phyloP scores from a whole-genome alignment of 2,329 filamentous ascomycete species.

The Penicillium sp. region DNA sequence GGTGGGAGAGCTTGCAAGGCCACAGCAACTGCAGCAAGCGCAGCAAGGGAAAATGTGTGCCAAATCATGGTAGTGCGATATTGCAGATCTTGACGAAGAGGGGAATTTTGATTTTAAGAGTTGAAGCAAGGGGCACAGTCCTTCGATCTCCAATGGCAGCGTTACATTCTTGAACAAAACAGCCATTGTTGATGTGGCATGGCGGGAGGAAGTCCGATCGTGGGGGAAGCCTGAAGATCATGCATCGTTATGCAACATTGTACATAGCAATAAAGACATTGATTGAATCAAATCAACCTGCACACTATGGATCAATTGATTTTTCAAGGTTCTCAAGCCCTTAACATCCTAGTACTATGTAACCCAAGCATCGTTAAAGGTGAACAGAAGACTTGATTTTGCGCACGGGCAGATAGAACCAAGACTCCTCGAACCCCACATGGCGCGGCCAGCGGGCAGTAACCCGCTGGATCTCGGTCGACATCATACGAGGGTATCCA shows the following conservation, averaged over 20 bases:
- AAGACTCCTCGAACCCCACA: slow-evolving; percentile 16
- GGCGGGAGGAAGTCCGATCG: background rate
- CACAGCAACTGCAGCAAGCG: slow-evolving; percentile 17
- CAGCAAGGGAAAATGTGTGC: slow-evolving; percentile 5
- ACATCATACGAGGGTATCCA: slow-evolving; percentile 9
- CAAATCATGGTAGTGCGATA: slow-evolving; percentile 9
- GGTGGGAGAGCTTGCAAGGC: slow-evolving; percentile 44
- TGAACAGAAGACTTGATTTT: background rate
- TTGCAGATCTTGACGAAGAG: background rate
- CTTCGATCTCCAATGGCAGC: background rate
- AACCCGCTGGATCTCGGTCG: slow-evolving; percentile 13
- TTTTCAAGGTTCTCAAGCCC: too few species aligned
- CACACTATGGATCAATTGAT: too few species aligned
- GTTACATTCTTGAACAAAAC: background rate
- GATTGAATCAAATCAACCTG: background rate
- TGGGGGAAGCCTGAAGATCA: background rate
- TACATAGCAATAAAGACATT: background rate
- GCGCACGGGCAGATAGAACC: slow-evolving; percentile 18
- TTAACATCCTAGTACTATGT: too few species aligned
- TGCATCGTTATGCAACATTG: background rate
- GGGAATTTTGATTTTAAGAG: background rate
- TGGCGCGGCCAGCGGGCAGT: slow-evolving; percentile 18
- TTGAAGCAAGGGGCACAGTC: background rate
- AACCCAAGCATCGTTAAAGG: background rate
- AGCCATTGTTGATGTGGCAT: background rate